Percentiles rank a stretch among this genome's conserved stretches.
Evolutionary conservation across 129 eudicot species (phyloP).

Genomic region (Gnaphalium uliginosum): DNA sequence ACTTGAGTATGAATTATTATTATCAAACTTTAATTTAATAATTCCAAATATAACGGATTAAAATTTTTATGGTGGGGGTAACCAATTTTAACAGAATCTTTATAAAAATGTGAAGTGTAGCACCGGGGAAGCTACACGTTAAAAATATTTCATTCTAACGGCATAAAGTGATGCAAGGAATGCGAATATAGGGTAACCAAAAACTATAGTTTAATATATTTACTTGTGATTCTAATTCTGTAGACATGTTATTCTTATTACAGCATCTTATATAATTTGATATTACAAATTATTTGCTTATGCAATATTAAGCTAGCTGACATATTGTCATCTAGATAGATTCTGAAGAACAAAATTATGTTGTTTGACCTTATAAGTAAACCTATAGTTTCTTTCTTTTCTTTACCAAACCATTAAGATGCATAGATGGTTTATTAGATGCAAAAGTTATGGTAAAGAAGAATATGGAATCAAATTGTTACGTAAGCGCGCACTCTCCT

Average conservation of each 20-base stretch:
- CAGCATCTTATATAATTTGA: conserved; percentile 22
- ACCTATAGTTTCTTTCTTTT: conserved; percentile 8
- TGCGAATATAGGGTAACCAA: background rate
- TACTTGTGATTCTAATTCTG: background rate
- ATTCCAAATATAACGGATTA: no score
- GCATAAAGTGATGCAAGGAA: conserved; percentile 5
- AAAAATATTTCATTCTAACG: background rate
- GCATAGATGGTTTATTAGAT: background rate
- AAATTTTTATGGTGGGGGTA: no score
- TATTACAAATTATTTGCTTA: conserved; percentile 19
- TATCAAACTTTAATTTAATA: no score
- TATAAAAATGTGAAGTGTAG: background rate
- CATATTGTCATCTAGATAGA: conserved; percentile 7
- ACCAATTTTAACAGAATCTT: background rate
- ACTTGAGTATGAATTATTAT: no score
- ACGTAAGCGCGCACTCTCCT: conserved; percentile 16
- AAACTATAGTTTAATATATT: background rate
- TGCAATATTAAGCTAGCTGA: conserved; percentile 2
- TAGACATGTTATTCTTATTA: conserved; percentile 1
- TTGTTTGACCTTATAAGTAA: conserved; percentile 19
- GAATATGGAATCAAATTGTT: conserved; percentile 27
- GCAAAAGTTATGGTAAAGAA: conserved; percentile 1
- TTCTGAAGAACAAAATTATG: conserved; percentile 21
- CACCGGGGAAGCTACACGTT: conserved; percentile 18
- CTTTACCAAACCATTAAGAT: background rate